These are phyloP conservation scores for Chenopodium suecicum DNA, from an alignment of 148 eudicot species.

Conservation along the genomic window DNA sequence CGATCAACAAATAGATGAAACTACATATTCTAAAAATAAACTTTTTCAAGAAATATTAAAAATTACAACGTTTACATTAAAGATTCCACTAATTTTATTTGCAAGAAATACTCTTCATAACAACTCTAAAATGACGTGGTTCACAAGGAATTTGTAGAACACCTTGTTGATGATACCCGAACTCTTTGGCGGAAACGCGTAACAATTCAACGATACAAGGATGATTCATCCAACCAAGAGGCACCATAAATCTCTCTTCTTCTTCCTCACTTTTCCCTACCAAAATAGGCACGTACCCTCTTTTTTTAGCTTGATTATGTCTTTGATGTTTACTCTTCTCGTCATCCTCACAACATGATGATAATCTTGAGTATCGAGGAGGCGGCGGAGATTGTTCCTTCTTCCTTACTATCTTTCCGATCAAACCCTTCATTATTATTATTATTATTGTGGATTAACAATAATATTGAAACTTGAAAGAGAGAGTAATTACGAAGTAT, in stretches of 20 bases:
- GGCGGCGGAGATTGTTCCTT: neutral
- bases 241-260: slow-evolving; percentile 27
- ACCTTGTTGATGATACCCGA: slow-evolving; percentile 25
- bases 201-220: slow-evolving; percentile 14
- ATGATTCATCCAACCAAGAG: slow-evolving; percentile 23
- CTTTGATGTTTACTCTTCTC: no score
- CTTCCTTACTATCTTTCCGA: slow-evolving; percentile 19
- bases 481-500: no score
- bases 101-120: neutral
- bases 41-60: no score
- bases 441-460: no score
- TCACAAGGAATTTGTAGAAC: slow-evolving; percentile 25
- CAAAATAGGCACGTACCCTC: slow-evolving; percentile 22
- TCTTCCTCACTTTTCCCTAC: slow-evolving; percentile 23
- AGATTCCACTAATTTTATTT: no score
- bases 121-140: slow-evolving; percentile 11
- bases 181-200: slow-evolving; percentile 8
- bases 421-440: slow-evolving; percentile 5
- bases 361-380: no score
- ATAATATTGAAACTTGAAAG: no score
- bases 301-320: neutral
- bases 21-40: no score
- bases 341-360: no score
- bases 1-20: no score
- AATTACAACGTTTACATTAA: no score